Percentiles rank a stretch among this genome's conserved stretches.
Evolutionary conservation across 1,139 yeast species (phyloP).

Genomic region (Kazachstania sp.): DNA sequence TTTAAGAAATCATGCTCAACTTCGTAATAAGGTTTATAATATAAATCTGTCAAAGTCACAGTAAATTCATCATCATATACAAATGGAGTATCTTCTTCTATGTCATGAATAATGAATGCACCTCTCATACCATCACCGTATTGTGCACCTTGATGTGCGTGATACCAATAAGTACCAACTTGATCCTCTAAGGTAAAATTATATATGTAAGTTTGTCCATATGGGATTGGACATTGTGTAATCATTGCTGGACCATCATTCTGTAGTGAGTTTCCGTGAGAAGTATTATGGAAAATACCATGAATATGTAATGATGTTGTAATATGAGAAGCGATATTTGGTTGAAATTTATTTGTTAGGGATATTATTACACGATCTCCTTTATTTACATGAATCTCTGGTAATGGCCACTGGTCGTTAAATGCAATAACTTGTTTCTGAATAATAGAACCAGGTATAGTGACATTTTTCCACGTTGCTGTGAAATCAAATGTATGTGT

Average conservation of each 20-base stretch:
- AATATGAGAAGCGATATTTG: conserved; percentile 20
- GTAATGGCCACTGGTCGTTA: conserved; percentile 68
- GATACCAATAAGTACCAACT: conserved; percentile 75
- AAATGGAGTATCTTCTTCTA: conserved; percentile 36
- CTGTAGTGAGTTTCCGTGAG: conserved; percentile 34
- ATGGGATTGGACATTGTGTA: conserved; percentile 70
- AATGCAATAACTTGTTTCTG: conserved; percentile 52
- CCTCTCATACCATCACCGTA: conserved; percentile 75
- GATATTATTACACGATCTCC: conserved; percentile 55
- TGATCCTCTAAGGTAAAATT: conserved; percentile 57
- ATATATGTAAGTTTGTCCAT: conserved; percentile 54
- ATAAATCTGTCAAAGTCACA: conserved; percentile 53
- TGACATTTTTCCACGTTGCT: conserved; percentile 41
- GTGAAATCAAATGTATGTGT: conserved; percentile 46
- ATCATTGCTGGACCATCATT: conserved; percentile 78
- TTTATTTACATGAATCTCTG: conserved; percentile 53
- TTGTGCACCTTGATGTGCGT: conserved; percentile 71
- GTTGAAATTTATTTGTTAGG: conserved; percentile 46
- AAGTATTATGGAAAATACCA: conserved; percentile 57
- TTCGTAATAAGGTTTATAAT: conserved; percentile 43
- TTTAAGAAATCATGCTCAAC: conserved; percentile 44
- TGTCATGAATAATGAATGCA: conserved; percentile 58
- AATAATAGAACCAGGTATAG: conserved; percentile 50
- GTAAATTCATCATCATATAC: conserved; percentile 55
- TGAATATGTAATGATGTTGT: conserved; percentile 65